Percentiles rank a stretch among this genome's conserved stretches.
Conservation (phyloP, 768 basidiomycete genomes). For the Tremella yokohamensis region DNA sequence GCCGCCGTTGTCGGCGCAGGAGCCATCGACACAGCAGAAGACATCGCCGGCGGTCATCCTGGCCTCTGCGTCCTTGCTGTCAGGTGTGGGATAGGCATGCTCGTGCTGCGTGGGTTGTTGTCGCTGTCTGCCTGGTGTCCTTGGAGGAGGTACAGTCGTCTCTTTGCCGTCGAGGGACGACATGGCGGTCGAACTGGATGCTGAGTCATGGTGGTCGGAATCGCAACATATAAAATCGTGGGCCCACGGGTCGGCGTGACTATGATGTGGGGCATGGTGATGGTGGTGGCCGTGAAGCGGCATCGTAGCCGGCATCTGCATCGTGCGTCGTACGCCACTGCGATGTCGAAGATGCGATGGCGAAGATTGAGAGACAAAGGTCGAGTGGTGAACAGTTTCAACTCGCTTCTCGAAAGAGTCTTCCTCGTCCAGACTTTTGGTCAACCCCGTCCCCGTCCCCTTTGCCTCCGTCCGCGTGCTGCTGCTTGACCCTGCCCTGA, state of each 20-base stretch:
- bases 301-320: not conserved
- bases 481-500: no score
- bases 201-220: conserved; percentile 32
- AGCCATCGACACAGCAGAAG: not conserved
- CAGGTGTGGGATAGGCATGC: conserved; percentile 3
- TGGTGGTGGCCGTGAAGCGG: not conserved
- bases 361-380: not conserved
- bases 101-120: not conserved
- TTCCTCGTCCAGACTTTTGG: no score
- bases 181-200: conserved; percentile 15
- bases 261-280: conserved; percentile 15
- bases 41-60: not conserved
- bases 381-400: not conserved
- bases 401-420: no score
- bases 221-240: conserved; percentile 42
- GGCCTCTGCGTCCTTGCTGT: not conserved
- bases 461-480: no score
- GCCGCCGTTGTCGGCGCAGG: not conserved
- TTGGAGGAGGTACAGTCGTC: not conserved
- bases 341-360: not conserved
- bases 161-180: not conserved
- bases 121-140: conserved; percentile 1
- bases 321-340: not conserved
- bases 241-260: conserved; percentile 39
- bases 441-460: no score